These are phyloP conservation scores for Hymenoscyphus infarciens DNA, from an alignment of 2,329 filamentous ascomycete genomes.

Conservation along the genomic window DNA sequence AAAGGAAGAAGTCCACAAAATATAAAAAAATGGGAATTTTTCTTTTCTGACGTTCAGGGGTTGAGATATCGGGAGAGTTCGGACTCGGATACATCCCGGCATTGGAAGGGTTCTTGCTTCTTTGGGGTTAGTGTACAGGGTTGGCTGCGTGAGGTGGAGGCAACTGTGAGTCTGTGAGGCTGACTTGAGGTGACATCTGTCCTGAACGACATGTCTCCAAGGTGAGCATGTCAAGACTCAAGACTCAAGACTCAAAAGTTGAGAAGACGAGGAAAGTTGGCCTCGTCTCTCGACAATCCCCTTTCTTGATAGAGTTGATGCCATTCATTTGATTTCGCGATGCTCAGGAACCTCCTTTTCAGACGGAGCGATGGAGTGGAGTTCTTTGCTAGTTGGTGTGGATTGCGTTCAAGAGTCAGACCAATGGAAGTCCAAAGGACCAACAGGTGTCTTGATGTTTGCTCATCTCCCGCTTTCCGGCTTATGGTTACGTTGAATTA, in stretches of 20 bases:
- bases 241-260: too few species aligned
- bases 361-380: not conserved
- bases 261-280: not conserved
- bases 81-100: not conserved
- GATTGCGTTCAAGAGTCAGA: not conserved
- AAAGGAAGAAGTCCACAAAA: not conserved
- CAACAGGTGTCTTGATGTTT: not conserved
- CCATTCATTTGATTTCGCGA: not conserved
- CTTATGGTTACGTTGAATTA: not conserved
- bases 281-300: not conserved
- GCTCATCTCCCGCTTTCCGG: conserved; percentile 1
- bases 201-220: conserved; percentile 7
- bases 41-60: not conserved
- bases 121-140: not conserved
- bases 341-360: not conserved
- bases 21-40: not conserved
- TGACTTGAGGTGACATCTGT: not conserved
- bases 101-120: not conserved
- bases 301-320: not conserved
- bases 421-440: not conserved
- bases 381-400: not conserved
- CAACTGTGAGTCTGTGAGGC: not conserved
- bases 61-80: not conserved
- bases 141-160: not conserved
- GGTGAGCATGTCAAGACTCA: not conserved